A percentile compares a stretch with the other conserved stretches of the same genome.
Conservation (phyloP, 495 filamentous ascomycete genomes). For the Penicillium verhagenii region DNA sequence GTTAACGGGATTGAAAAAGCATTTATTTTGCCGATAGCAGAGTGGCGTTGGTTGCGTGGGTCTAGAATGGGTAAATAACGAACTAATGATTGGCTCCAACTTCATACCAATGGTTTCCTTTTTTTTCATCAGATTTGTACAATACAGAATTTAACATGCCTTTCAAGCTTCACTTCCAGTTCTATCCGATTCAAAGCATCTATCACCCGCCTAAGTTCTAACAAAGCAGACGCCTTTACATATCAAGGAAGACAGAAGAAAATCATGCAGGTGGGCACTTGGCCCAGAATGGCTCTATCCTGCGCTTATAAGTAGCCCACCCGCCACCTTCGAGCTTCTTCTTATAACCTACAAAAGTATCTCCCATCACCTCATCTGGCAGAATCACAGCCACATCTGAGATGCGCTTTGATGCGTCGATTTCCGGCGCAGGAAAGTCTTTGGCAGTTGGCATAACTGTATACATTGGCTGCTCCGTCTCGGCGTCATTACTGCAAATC, state of each 20-base stretch:
- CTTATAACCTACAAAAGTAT: constrained; percentile 16
- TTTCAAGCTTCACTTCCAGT: background rate
- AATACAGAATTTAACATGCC: background rate
- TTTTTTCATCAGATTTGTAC: background rate
- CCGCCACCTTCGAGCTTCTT: background rate
- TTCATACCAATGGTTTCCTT: background rate
- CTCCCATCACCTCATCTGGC: constrained; percentile 6
- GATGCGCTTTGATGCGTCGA: constrained; percentile 2
- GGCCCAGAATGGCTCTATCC: background rate
- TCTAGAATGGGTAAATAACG: constrained; percentile 9
- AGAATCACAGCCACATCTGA: constrained; percentile 15
- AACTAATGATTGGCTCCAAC: constrained; percentile 10
- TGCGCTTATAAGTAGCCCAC: constrained; percentile 5
- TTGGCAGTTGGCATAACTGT: background rate
- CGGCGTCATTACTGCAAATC: constrained; percentile 5
- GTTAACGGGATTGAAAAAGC: background rate
- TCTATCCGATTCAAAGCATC: too few species aligned
- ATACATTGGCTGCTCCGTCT: background rate
- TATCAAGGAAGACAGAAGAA: background rate
- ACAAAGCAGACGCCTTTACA: too few species aligned
- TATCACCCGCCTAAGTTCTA: too few species aligned
- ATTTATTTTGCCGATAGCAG: constrained; percentile 1
- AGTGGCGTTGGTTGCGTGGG: constrained; percentile 6
- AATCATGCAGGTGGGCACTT: background rate
- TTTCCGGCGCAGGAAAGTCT: constrained; percentile 5